Base-by-base conservation (phyloP, 1,284 basidiomycete genomes). In the Cutaneotrichosporon dermatis region DNA sequence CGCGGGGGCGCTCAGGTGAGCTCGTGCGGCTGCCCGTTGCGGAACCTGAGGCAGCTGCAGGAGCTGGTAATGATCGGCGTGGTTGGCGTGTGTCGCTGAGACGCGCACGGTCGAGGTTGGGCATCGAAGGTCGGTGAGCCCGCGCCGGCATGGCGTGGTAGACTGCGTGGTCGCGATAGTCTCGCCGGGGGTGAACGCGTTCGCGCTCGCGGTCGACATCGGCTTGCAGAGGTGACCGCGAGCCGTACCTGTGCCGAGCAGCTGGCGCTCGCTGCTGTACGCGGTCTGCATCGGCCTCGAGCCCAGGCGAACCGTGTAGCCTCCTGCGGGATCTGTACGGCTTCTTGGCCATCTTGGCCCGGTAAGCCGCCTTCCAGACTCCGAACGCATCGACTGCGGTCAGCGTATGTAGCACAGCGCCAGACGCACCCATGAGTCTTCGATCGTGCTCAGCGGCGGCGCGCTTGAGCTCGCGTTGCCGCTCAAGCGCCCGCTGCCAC, bases 311-410 rank as follows among this genome's bases (percentile, higher is more conserved):
- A 1, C 37, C 50, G 43, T 52, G 57, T 25, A 62, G 49, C 45
- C 53, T 9, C 39, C 34, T 10, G 13, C 16, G n/a, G 16, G 49
- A 8, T 6, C 13, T 11, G 37, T 36, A 58, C 6, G 62, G 66
- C 12, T 63, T 64, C 43, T 61, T 54, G 12, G 68, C 62, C 3
- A 60, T 44, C 49, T 67, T 71, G 49, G 54, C 42, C 13, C 55
- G 55, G 39, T 66, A 64, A 6, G 65, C 69, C 4, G 68, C 65
- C 16, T 59, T 59, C 73, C 75, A 75, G 2, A 69, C 50, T 4
- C 59, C 60, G 36, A 76, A 68, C 2, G 62, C 68, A 25, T 74
- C 73, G 42, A 63, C 74, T 76, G 51, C 8, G 8, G 25, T 53
- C 16, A 53, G 51, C 15, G 39, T 25, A 40, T 40, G 9, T 40